Conservation (phyloP, 257 asterid species). For the Dorcoceras hygrometricum region DNA sequence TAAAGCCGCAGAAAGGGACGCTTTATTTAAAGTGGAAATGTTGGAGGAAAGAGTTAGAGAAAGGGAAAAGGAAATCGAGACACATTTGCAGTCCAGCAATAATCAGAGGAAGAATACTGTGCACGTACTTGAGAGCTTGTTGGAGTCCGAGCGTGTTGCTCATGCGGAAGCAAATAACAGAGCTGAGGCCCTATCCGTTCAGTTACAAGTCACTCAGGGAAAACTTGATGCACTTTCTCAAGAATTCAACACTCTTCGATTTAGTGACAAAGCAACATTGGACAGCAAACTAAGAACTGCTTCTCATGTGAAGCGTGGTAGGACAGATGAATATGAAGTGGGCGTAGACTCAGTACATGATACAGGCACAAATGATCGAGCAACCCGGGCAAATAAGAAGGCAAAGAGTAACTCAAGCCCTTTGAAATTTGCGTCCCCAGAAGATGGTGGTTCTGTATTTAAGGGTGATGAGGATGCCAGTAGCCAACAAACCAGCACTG, state of each 20-base stretch:
- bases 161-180: slow-evolving; percentile 80
- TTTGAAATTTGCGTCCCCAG: slow-evolving; percentile 49
- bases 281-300: slow-evolving; percentile 60
- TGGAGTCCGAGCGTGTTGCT: slow-evolving; percentile 81
- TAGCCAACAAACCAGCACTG: slow-evolving; percentile 56
- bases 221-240: slow-evolving; percentile 73
- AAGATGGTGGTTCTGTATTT: slow-evolving; percentile 86
- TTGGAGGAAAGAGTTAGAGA: slow-evolving; percentile 73
- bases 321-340: slow-evolving; percentile 73
- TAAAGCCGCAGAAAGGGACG: slow-evolving; percentile 72
- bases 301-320: slow-evolving; percentile 73
- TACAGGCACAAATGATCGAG: slow-evolving; percentile 46
- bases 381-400: slow-evolving; percentile 58
- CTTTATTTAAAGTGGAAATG: slow-evolving; percentile 50
- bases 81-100: slow-evolving; percentile 62
- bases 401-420: slow-evolving; percentile 77
- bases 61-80: slow-evolving; percentile 72
- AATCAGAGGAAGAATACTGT: slow-evolving; percentile 71
- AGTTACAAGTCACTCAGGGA: slow-evolving; percentile 81
- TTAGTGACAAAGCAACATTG: slow-evolving; percentile 57
- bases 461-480: slow-evolving; percentile 57
- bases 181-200: slow-evolving; percentile 81
- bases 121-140: slow-evolving; percentile 64
- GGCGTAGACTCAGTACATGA: slow-evolving; percentile 70
- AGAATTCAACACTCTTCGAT: slow-evolving; percentile 60